These are phyloP conservation scores for Eucalyptus virginea DNA, from an alignment of 345 rosid species.

Conservation along the genomic window DNA sequence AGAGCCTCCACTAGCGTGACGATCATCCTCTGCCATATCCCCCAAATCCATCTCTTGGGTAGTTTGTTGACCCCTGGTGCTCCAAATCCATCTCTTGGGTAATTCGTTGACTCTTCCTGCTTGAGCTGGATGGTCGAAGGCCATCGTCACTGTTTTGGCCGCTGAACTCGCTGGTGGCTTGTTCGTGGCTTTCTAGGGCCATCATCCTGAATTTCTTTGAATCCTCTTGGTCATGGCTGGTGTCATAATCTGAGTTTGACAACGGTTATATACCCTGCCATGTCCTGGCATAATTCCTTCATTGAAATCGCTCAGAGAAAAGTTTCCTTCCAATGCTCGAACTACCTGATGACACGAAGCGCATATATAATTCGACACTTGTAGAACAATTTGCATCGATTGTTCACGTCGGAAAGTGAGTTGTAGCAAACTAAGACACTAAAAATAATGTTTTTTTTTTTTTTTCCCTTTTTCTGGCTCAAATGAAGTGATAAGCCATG, in stretches of 20 bases:
- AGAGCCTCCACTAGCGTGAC: not conserved
- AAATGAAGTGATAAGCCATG: not conserved
- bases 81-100: conserved; percentile 32
- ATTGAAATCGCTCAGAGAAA: conserved; percentile 45
- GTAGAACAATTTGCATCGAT: not conserved
- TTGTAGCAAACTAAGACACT: not conserved
- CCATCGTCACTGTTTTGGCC: conserved; percentile 37
- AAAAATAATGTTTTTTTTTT: too few species aligned
- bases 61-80: conserved; percentile 18
- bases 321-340: conserved; percentile 74
- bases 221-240: conserved; percentile 58
- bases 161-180: conserved; percentile 34
- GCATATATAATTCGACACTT: not conserved
- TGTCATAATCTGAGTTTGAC: conserved; percentile 49
- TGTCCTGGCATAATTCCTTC: conserved; percentile 46
- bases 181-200: conserved; percentile 56
- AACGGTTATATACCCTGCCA: conserved; percentile 17
- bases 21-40: conserved; percentile 9
- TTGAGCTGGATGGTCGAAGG: conserved; percentile 40
- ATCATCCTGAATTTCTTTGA: conserved; percentile 50
- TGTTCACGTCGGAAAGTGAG: not conserved
- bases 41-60: conserved; percentile 26
- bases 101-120: conserved; percentile 36
- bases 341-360: conserved; percentile 35
- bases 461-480: not conserved